Percentiles rank a stretch among this genome's conserved stretches.
Conservation (phyloP, 2,329 filamentous ascomycete genomes). For the Ampelomyces quisqualis region DNA sequence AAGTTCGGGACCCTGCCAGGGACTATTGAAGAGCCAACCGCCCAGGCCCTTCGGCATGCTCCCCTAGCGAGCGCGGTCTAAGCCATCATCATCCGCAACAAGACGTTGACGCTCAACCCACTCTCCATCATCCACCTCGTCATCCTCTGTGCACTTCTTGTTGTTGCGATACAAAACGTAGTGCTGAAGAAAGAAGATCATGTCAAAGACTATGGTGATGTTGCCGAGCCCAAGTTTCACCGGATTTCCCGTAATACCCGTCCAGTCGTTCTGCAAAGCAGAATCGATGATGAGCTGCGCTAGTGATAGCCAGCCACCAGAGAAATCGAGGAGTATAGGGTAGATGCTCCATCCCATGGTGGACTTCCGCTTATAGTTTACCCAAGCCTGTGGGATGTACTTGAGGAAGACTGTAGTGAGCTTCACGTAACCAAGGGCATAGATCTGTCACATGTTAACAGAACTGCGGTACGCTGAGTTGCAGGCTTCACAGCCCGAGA, state of each 20-base stretch:
- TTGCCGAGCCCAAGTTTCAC: conserved; percentile 87
- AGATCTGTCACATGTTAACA: conserved; percentile 46
- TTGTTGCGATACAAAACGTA: conserved; percentile 69
- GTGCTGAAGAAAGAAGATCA: conserved; percentile 85
- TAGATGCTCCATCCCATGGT: conserved; percentile 86
- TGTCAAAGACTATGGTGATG: conserved; percentile 80
- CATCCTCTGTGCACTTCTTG: conserved; percentile 27
- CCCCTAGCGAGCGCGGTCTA: background rate
- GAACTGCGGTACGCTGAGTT: too few species aligned
- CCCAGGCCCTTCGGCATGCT: background rate
- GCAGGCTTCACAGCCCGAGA: background rate
- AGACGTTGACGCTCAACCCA: conserved; percentile 28
- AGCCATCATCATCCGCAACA: conserved; percentile 16
- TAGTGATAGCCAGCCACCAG: conserved; percentile 78
- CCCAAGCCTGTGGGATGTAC: conserved; percentile 70
- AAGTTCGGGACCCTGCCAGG: background rate
- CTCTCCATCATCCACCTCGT: conserved; percentile 31
- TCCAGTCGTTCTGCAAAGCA: conserved; percentile 82
- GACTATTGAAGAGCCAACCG: background rate
- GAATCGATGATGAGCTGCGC: conserved; percentile 82
- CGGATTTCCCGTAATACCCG: conserved; percentile 85
- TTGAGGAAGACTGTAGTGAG: conserved; percentile 86
- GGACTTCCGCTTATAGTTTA: conserved; percentile 81
- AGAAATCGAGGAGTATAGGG: conserved; percentile 80
- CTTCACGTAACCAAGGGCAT: conserved; percentile 83